A percentile compares a stretch with the other conserved stretches of the same genome.
Evolutionary conservation across 768 basidiomycete genomes (phyloP).

Genomic region (Termitomyces sp.): DNA sequence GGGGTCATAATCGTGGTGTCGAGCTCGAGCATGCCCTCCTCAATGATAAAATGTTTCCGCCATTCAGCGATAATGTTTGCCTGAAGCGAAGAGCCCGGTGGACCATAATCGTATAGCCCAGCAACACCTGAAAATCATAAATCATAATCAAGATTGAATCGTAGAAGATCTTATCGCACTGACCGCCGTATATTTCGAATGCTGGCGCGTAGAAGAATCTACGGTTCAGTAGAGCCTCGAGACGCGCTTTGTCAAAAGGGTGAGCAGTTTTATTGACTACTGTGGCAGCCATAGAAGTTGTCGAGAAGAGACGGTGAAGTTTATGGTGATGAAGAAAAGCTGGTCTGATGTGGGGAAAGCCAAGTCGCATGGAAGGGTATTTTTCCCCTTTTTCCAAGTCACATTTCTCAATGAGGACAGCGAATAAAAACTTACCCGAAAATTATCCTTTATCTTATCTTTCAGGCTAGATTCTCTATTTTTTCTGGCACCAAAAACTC

Average conservation of each 20-base stretch:
- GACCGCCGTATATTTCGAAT: slow-evolving; percentile 98
- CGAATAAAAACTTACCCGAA: neutral
- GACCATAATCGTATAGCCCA: slow-evolving; percentile 97
- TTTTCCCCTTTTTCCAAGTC: slow-evolving; percentile 12
- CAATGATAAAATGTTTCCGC: slow-evolving; percentile 97
- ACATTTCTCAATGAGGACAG: neutral
- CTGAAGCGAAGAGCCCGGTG: slow-evolving; percentile 91
- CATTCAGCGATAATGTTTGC: slow-evolving; percentile 96
- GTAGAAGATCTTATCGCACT: slow-evolving; percentile 20
- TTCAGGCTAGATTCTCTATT: neutral
- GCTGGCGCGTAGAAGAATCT: slow-evolving; percentile 98
- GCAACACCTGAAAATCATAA: slow-evolving; percentile 65
- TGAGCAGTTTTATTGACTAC: slow-evolving; percentile 78
- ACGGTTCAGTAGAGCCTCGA: slow-evolving; percentile 82
- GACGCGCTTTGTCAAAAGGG: slow-evolving; percentile 77
- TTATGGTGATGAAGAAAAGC: slow-evolving; percentile 10
- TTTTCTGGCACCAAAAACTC: neutral
- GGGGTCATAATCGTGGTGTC: slow-evolving; percentile 99
- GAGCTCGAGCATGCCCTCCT: slow-evolving; percentile 97
- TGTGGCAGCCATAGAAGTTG: slow-evolving; percentile 14
- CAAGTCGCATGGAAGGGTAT: slow-evolving; percentile 12
- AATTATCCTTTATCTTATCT: slow-evolving; percentile 6
- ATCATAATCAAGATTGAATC: neutral
- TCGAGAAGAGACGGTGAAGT: slow-evolving; percentile 10
- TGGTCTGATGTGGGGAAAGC: slow-evolving; percentile 14